Percentiles rank a stretch among this genome's conserved stretches.
These are phyloP conservation scores for Aurinia saxatilis DNA, from an alignment of 345 rosid genomes.

Conservation along the genomic window DNA sequence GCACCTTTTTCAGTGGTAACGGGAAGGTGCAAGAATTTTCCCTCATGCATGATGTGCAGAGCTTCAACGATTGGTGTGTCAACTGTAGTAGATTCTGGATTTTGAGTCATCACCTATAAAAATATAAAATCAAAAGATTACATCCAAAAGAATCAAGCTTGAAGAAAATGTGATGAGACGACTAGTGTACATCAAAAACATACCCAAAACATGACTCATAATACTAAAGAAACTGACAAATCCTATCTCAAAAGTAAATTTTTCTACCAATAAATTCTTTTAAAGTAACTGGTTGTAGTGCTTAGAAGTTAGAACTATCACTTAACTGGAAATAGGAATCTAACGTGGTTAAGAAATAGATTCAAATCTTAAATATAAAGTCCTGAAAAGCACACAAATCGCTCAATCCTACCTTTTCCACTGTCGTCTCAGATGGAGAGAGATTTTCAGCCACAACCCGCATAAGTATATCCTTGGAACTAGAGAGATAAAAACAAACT, in stretches of 20 bases:
- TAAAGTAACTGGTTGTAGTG: too few species aligned
- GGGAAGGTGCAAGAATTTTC: conserved; percentile 97
- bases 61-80: conserved; percentile 97
- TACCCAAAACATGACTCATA: too few species aligned
- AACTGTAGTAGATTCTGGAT: conserved; percentile 84
- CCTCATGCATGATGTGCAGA: conserved; percentile 88
- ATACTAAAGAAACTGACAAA: too few species aligned
- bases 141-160: not conserved
- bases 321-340: not conserved
- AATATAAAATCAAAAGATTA: not conserved
- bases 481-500: conserved; percentile 27
- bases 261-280: too few species aligned
- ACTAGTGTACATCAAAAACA: too few species aligned
- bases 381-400: not conserved
- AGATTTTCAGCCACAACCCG: conserved; percentile 82
- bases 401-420: conserved; percentile 62
- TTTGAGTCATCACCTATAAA: conserved; percentile 88
- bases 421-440: conserved; percentile 59
- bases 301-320: not conserved
- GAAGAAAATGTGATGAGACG: too few species aligned
- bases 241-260: too few species aligned
- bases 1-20: conserved; percentile 68
- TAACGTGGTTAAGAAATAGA: not conserved
- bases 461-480: conserved; percentile 98
- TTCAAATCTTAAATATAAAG: not conserved